phyloP scores from a whole-genome alignment of 1,284 basidiomycete species.

The Ustilago tritici region DNA sequence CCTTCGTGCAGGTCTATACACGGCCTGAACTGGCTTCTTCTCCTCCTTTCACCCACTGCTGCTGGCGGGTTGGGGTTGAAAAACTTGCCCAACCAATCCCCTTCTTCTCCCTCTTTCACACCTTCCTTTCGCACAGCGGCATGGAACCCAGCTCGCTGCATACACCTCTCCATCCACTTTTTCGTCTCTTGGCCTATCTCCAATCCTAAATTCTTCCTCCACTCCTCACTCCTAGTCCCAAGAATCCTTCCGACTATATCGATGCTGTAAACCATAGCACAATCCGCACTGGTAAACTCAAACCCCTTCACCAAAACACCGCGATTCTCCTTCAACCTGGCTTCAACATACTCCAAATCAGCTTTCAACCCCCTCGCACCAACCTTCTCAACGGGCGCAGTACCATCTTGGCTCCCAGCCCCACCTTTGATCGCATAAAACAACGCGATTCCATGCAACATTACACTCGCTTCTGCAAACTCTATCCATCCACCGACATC shows the following conservation, averaged over 20 bases:
- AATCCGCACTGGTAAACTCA: slow-evolving; percentile 38
- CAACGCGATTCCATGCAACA: slow-evolving; percentile 35
- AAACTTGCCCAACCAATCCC: slow-evolving; percentile 26
- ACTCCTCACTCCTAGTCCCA: slow-evolving; percentile 5
- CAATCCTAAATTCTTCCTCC: slow-evolving; percentile 28
- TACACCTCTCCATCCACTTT: slow-evolving; percentile 34
- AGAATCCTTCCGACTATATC: slow-evolving; percentile 31
- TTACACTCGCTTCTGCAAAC: slow-evolving; percentile 35
- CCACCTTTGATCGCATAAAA: slow-evolving; percentile 38
- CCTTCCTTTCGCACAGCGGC: slow-evolving; percentile 36
- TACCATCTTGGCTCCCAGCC: slow-evolving; percentile 16
- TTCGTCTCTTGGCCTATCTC: slow-evolving; percentile 15
- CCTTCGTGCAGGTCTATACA: slow-evolving; percentile 91
- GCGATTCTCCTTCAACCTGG: slow-evolving; percentile 15
- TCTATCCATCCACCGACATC: slow-evolving; percentile 40
- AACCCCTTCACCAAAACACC: slow-evolving; percentile 28
- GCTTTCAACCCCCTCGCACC: slow-evolving; percentile 24
- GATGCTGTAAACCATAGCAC: slow-evolving; percentile 42
- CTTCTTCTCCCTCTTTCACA: slow-evolving; percentile 8
- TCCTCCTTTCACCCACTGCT: slow-evolving; percentile 1
- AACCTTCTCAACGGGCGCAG: slow-evolving; percentile 20
- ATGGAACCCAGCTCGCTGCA: slow-evolving; percentile 18
- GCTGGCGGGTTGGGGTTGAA: background rate
- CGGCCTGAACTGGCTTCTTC: slow-evolving; percentile 78
- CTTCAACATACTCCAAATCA: slow-evolving; percentile 38